These are phyloP conservation scores for Podila epicladia DNA, from an alignment of 192 early-diverging fungal species.

Conservation along the genomic window DNA sequence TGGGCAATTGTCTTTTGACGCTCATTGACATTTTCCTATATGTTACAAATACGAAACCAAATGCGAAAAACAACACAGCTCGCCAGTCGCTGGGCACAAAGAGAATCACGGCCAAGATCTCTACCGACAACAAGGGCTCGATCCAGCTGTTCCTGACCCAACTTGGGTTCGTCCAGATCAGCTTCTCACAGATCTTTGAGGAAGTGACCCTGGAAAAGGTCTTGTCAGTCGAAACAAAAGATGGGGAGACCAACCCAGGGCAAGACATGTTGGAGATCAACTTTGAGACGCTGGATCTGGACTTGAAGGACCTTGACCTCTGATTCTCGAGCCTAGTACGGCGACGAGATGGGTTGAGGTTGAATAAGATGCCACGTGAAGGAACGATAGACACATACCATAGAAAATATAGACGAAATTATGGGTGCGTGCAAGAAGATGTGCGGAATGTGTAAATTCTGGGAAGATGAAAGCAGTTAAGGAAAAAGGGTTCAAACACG, in stretches of 20 bases:
- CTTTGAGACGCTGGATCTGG: constrained; percentile 29
- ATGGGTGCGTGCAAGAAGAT: no score
- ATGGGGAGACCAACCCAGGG: not conserved
- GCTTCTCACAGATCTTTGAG: constrained; percentile 67
- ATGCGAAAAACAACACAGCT: constrained; percentile 15
- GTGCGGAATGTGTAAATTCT: no score
- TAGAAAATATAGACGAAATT: no score
- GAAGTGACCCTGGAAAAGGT: constrained; percentile 70
- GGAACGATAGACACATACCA: no score
- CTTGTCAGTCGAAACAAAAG: not conserved
- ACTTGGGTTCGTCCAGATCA: constrained; percentile 66
- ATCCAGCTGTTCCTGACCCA: constrained; percentile 66
- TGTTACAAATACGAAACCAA: not conserved
- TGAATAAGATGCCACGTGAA: no score
- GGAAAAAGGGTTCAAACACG: no score
- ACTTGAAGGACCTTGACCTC: constrained; percentile 17
- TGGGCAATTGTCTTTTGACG: constrained; percentile 2
- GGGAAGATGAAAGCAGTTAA: no score
- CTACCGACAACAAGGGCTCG: constrained; percentile 67
- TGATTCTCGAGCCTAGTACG: not conserved
- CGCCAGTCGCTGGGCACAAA: constrained; percentile 56
- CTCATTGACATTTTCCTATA: not conserved
- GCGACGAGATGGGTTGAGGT: not conserved
- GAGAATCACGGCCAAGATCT: constrained; percentile 73
- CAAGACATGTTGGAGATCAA: constrained; percentile 2